Evolutionary conservation across 2,329 filamentous ascomycete genomes (phyloP).

Genomic region (Penicillium sp.): DNA sequence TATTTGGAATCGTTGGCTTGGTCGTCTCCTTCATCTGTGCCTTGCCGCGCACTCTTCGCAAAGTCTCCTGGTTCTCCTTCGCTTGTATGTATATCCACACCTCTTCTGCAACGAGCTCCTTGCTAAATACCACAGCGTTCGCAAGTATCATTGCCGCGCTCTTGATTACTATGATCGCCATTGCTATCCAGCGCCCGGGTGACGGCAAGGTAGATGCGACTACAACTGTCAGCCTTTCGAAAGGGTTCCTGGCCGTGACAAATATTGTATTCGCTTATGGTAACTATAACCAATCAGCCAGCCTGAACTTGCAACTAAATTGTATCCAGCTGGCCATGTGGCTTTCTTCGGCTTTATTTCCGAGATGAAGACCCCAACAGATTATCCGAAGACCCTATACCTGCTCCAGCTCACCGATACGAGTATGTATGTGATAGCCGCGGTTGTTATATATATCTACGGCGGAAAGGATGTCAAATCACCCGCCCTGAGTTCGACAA

Average conservation of each 20-base stretch:
- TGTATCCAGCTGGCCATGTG: slow-evolving; percentile 53
- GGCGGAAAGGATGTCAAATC: slow-evolving; percentile 60
- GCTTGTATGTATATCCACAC: slow-evolving; percentile 40
- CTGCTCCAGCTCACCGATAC: slow-evolving; percentile 58
- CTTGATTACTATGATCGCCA: slow-evolving; percentile 62
- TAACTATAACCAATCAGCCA: slow-evolving; percentile 21
- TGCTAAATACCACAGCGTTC: slow-evolving; percentile 47
- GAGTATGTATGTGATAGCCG: slow-evolving; percentile 61
- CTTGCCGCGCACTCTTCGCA: slow-evolving; percentile 59
- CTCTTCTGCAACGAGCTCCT: too few relatives aligned
- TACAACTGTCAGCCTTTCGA: slow-evolving; percentile 40
- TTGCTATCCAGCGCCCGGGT: slow-evolving; percentile 52
- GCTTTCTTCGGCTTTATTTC: slow-evolving; percentile 65
- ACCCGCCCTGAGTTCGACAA: slow-evolving; percentile 64
- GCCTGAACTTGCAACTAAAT: slow-evolving; percentile 9
- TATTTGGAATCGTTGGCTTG: slow-evolving; percentile 58
- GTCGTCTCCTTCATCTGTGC: slow-evolving; percentile 56
- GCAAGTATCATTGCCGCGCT: slow-evolving; percentile 62
- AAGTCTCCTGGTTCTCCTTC: slow-evolving; percentile 59
- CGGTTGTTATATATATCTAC: slow-evolving; percentile 65
- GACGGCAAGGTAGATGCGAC: slow-evolving; percentile 32
- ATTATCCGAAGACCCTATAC: slow-evolving; percentile 61
- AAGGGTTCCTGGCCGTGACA: slow-evolving; percentile 57
- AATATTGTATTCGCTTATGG: slow-evolving; percentile 70
- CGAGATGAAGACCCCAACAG: slow-evolving; percentile 59